Evolutionary conservation across 345 rosid genomes (phyloP).

Genomic region (Hevea brasiliensis): DNA sequence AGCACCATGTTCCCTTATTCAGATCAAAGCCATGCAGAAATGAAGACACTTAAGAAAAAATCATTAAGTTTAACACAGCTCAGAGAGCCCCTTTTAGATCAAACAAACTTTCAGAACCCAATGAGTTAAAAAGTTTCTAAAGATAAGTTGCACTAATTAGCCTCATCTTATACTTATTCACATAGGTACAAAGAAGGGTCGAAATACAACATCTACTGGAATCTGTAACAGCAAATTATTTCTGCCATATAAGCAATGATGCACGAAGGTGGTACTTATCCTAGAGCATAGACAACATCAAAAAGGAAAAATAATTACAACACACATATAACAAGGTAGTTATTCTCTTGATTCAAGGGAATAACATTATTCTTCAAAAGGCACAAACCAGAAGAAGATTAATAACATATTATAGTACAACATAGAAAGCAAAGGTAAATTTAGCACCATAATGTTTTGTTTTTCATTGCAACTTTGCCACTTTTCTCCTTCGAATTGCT

Average conservation of each 20-base stretch:
- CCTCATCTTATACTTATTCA: background rate
- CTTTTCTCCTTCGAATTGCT: slow-evolving; percentile 40
- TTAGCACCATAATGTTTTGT: slow-evolving; percentile 65
- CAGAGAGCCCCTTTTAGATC: background rate
- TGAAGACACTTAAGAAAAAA: too few species aligned
- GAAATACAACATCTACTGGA: background rate
- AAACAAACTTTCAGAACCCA: background rate
- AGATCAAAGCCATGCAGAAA: background rate
- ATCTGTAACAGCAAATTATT: background rate
- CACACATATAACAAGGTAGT: background rate
- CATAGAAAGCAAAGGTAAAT: background rate
- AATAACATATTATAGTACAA: background rate
- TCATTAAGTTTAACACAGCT: background rate
- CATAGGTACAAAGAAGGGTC: background rate
- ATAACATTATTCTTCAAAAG: slow-evolving; percentile 25
- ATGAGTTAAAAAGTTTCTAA: background rate
- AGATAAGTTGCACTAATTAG: background rate
- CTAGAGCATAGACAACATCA: background rate
- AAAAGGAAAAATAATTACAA: background rate
- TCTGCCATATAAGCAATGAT: background rate
- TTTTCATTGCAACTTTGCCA: slow-evolving; percentile 45
- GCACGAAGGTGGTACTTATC: background rate
- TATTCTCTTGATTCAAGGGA: slow-evolving; percentile 17
- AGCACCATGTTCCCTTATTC: too few species aligned
- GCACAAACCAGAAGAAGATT: background rate